A percentile compares a stretch with the other conserved stretches of the same genome.
Conservation (phyloP, 1,284 basidiomycete genomes). For the Coniferiporia weirii region DNA sequence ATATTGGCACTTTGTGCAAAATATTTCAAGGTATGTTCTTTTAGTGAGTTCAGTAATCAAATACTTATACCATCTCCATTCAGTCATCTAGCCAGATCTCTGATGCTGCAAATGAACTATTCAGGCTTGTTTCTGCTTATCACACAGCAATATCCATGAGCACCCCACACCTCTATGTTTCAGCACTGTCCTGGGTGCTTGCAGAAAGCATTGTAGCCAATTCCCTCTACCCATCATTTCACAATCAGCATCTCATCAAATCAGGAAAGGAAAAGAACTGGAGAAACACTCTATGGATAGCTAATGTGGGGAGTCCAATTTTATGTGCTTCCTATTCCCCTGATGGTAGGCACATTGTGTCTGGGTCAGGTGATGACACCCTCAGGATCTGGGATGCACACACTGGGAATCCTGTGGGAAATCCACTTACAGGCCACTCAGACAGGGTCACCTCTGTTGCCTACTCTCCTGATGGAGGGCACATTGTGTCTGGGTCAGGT, state of each 20-base stretch:
- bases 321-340: neutral
- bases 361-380: too few species aligned
- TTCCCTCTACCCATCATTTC: neutral
- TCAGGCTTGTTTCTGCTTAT: neutral
- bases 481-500: too few species aligned
- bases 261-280: neutral
- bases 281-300: neutral
- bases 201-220: neutral
- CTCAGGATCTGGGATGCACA: neutral
- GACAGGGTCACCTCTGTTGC: too few species aligned
- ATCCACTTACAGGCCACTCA: conserved; percentile 11
- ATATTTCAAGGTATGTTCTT: neutral
- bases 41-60: neutral
- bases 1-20: neutral
- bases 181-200: conserved; percentile 4
- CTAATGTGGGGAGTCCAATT: neutral
- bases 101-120: neutral
- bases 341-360: too few species aligned
- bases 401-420: neutral
- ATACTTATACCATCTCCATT: neutral
- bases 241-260: neutral
- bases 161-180: conserved; percentile 11
- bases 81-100: neutral
- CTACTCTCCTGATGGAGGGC: too few species aligned
- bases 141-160: neutral